Evolutionary conservation across 139 green algal species (phyloP), one percentile per base, ranked within the genome.

Genomic region (Desmodesmus armatus): DNA sequence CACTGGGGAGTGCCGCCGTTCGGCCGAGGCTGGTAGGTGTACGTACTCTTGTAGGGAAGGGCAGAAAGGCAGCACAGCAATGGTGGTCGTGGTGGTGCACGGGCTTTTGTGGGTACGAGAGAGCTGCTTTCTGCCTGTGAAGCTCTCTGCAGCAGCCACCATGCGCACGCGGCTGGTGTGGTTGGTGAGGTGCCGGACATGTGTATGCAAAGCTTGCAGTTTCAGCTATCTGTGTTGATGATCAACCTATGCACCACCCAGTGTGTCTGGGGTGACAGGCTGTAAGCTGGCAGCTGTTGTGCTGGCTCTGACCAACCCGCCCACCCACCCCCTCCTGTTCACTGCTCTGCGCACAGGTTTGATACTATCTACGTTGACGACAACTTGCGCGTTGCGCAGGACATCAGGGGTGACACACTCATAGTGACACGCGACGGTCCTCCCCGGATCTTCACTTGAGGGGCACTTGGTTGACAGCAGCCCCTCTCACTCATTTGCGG

Each of bases 351-450:
- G 17, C 71, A 69, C 87, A 94, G 95, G 95, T 98, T 98, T 87
- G 94, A 98, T 77, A 97, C 87, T 5, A 70, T 98, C 3, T 98
- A 97, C 74, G 29, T 96, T 35, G 93, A 96, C 60, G 82, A 88
- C 4, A 71, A 90, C 0, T 82, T 97, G 13, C 85, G 96, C 3
- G 87, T 98, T 3, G 92, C 95, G 3, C 88, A 90, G 67, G 96
- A 98, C 89, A 94, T 87, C 21, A 88, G 96, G 3, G 93, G 93
- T 0, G 95, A 98, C 82, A 93, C 87, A 13, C 87, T 98, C 1
- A 82, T 98, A 2, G 86, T 92, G 0, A 51, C n/a, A 27, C 75
- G 90, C 0, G 92, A 93, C 43, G 95, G 95, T 0, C 91, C 94
- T 2, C 93, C 94, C 0, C 85, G 89, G 7, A 65, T 81, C 3